Evolutionary conservation across 495 filamentous ascomycete genomes (phyloP).

Genomic region (Aspergillus incahuasiensis): DNA sequence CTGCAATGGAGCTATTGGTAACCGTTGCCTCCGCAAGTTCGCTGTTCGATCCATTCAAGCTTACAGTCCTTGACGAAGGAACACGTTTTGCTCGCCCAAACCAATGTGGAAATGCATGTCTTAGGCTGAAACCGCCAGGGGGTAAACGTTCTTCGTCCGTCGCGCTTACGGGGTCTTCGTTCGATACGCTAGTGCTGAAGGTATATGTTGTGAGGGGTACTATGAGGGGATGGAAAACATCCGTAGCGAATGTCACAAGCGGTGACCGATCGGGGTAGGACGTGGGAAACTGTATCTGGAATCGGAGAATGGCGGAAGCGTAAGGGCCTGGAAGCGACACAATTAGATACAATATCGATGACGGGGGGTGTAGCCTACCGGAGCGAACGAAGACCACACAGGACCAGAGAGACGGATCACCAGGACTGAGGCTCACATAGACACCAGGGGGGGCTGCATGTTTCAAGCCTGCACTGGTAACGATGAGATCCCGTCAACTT

Average conservation of each 20-base stretch:
- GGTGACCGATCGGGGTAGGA: conserved; percentile 77
- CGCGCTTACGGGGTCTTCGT: conserved; percentile 67
- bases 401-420: conserved; percentile 75
- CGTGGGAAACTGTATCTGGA: conserved; percentile 81
- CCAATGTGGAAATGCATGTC: conserved; percentile 88
- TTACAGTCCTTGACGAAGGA: conserved; percentile 35
- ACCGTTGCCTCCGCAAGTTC: background rate
- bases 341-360: background rate
- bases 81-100: conserved; percentile 51
- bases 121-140: conserved; percentile 80
- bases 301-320: conserved; percentile 79
- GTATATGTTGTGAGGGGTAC: conserved; percentile 87
- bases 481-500: background rate
- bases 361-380: conserved; percentile 45
- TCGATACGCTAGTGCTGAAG: conserved; percentile 70
- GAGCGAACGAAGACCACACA: conserved; percentile 88
- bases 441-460: conserved; percentile 76
- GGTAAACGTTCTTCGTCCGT: conserved; percentile 76
- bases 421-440: conserved; percentile 78
- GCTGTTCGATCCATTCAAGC: conserved; percentile 21
- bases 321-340: conserved; percentile 64
- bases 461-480: conserved; percentile 69
- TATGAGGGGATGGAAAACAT: conserved; percentile 92
- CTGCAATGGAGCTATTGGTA: background rate
- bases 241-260: conserved; percentile 78